Evolutionary conservation across 2,329 filamentous ascomycete species (phyloP), one percentile per base, ranked within the genome.

Genomic region (Paecilomyces sp.): DNA sequence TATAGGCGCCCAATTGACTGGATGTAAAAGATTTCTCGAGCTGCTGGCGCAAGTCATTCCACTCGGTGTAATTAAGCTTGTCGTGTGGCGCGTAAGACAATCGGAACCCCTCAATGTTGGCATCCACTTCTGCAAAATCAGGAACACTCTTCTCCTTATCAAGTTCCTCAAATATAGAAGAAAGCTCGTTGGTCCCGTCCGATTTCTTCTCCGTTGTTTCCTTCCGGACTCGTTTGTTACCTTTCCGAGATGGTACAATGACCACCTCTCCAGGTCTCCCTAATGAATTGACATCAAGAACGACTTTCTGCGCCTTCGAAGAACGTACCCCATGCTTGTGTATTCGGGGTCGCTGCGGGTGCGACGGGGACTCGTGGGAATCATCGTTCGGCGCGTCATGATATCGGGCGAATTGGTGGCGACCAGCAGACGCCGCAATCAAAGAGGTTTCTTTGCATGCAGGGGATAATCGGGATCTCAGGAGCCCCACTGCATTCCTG

Each of bases 231-330:
- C 33, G 59, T 30, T 62, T 62, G 30, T 66, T 65, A 31, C 67
- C 69, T 56, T 65, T 60, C 55, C 58, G 62, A 22, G 68, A 61
- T 47, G 66, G 64, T 8, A 77, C 65, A 25, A 77, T 66, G 28
- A 77, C 62, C 5, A 77, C 69, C 56, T 76, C 67, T 2, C 70
- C 74, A 1, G 74, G 74, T 55, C 72, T 67, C 30, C 75, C 75
- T 8, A 77, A 62, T 1, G 71, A 61, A 41, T 71, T 63, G 30
- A 75, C 69, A 34, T 68, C 68, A 8, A 77, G 68, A 7, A 66
- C 53, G 3, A 70, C 64, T 55, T 55, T 66, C 34, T 58, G 59
- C n/a, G 24, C 55, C 41, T 57, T 34, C 31, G n/a, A 18, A 54
- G 36, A 30, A 24, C 13, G 34, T 3, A 7, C 59, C 60, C n/a